Base-by-base conservation (phyloP, 192 early-diverging fungal species). In the Jimgerdemannia lactiflua region DNA sequence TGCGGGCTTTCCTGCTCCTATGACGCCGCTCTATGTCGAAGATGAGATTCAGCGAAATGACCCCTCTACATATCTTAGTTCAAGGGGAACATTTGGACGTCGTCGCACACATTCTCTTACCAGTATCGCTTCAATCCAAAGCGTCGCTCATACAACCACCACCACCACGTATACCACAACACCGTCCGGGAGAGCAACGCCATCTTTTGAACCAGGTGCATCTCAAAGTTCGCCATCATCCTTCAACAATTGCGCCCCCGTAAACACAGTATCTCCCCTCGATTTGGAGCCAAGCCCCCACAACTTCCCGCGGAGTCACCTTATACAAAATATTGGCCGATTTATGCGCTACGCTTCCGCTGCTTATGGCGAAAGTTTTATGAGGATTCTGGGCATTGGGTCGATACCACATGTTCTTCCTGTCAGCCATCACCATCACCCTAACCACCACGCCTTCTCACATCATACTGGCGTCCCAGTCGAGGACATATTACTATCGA, bases 371-470 rank as follows among this genome's bases (percentile, higher is more conserved):
- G 86, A 89, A 63, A 87, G 86, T 19, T 93, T 93, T 69, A 92
- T 93, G 92, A 86, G 88, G 59, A 89, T 92, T 3, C 75, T 92
- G 17, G 92, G 92, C 10, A 86, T 93, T 64, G 85, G 86, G n/a
- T 65, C 77, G 64, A 83, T 85, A 65, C 85, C 82, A 3, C 75
- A 75, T 59, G 71, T 78, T 0, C 64, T 83, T 63, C 84, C 82
- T 43, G 80, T 72, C 7, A 79, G 78, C 2, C 77, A 80, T 72
- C 78, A 82, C 40, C 84, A 84, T 73, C 87, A 88, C 73, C 85
- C 87, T 3, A 92, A 93, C 72, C 91, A 93, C 68, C 85, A 89
- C 67, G 90, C 92, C 59, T 97, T 94, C 81, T 87, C 95, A n/a
- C 83, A 86, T 49, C 94, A 96, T 72, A 92, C 91, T 3, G 89